A percentile compares a stretch with the other conserved stretches of the same genome.
Evolutionary conservation across 116 monocot species (phyloP).

Genomic region (Posidonia oceanica): DNA sequence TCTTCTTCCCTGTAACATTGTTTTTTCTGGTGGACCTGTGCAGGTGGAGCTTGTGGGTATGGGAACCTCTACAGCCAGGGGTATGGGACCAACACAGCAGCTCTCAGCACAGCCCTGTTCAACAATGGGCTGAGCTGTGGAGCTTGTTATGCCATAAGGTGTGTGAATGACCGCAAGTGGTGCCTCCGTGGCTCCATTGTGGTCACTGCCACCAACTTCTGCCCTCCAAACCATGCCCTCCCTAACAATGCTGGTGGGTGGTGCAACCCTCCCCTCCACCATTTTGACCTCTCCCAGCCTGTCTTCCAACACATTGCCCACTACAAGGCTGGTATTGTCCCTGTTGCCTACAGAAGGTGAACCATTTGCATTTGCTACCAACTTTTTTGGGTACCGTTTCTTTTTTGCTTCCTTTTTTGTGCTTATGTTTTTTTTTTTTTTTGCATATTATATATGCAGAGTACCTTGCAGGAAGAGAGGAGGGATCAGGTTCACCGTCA

Average conservation of each 20-base stretch:
- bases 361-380: neutral
- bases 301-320: slow-evolving; percentile 32
- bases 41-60: slow-evolving; percentile 65
- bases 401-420: neutral
- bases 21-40: neutral
- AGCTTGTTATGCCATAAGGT: slow-evolving; percentile 40
- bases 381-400: too few relatives aligned
- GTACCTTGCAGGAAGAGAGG: slow-evolving; percentile 45
- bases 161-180: slow-evolving; percentile 31
- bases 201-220: slow-evolving; percentile 78
- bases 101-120: slow-evolving; percentile 58
- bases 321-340: slow-evolving; percentile 34
- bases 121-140: slow-evolving; percentile 54
- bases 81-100: slow-evolving; percentile 49
- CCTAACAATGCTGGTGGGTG: slow-evolving; percentile 46
- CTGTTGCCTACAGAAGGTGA: slow-evolving; percentile 37
- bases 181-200: slow-evolving; percentile 36
- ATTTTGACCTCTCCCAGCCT: slow-evolving; percentile 48
- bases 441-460: slow-evolving; percentile 10
- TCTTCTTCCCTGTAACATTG: too few relatives aligned
- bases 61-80: slow-evolving; percentile 63
- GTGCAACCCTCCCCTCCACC: slow-evolving; percentile 49
- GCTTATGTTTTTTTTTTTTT: neutral
- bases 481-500: slow-evolving; percentile 62
- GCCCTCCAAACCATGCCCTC: slow-evolving; percentile 69